Percentiles rank a stretch among this genome's conserved stretches.
phyloP scores from a whole-genome alignment of 257 asterid species.

The Linderniella brevidens region DNA sequence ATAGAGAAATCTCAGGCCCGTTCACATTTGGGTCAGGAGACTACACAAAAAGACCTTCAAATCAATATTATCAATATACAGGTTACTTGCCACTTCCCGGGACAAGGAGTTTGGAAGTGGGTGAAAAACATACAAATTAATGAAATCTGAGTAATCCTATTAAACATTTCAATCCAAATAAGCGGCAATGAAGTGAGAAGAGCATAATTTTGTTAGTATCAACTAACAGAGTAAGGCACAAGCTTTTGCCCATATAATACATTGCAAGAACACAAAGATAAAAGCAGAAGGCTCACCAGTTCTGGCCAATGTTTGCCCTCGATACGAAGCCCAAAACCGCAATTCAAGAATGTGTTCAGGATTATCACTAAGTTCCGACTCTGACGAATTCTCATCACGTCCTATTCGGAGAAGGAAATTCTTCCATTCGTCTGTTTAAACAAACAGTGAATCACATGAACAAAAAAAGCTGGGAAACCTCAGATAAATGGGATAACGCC shows the following conservation, averaged over 20 bases:
- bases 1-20: too few relatives aligned
- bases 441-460: too few relatives aligned
- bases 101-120: too few relatives aligned
- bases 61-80: too few relatives aligned
- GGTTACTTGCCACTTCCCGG: too few relatives aligned
- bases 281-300: slow-evolving; percentile 35
- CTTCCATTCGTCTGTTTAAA: slow-evolving; percentile 78
- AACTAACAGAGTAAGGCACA: background rate
- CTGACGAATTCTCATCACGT: slow-evolving; percentile 72
- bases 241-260: background rate
- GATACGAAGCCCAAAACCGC: slow-evolving; percentile 95
- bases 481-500: background rate
- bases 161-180: too few relatives aligned
- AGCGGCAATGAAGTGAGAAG: too few relatives aligned
- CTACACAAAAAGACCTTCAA: too few relatives aligned
- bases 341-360: slow-evolving; percentile 81
- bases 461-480: slow-evolving; percentile 5
- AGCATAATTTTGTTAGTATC: background rate
- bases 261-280: slow-evolving; percentile 2
- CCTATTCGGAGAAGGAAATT: slow-evolving; percentile 91
- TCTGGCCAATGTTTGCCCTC: slow-evolving; percentile 97
- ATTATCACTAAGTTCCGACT: slow-evolving; percentile 58
- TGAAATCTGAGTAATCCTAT: too few relatives aligned
- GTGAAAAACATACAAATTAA: too few relatives aligned
- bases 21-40: too few relatives aligned